Evolutionary conservation across 2,329 filamentous ascomycete genomes (phyloP), one percentile per base, ranked within the genome.

Genomic region (Trichoderma oligosporum): DNA sequence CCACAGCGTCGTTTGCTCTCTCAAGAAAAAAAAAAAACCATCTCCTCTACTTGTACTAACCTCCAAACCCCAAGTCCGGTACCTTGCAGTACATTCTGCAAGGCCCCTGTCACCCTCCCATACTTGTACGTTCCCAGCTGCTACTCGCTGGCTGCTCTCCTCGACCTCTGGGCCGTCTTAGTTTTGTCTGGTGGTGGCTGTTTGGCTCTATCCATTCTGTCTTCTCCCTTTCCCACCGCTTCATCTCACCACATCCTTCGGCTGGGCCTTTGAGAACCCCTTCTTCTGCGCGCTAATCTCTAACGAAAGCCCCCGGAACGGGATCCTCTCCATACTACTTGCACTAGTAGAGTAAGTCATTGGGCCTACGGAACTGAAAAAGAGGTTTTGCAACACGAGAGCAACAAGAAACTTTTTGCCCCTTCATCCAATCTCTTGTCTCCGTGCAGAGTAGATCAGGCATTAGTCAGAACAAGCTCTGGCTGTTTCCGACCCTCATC

Each of bases 211-310:
- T n/a, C n/a, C n/a, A 16, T 31, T 42, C 31, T 18, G 38, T 48
- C 31, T 39, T 24, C 18, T 24, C 18, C 47, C 29, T 52, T 46
- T 44, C 56, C 39, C 54, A 42, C 27, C 12, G 41, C 48, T 39
- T 52, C 29, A 46, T 24, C 35, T 33, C 49, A 25, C n/a, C 48
- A 29, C 56, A 51, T 48, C 52, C 35, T 41, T 24, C 20, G 46
- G 18, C 46, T 31, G n/a, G 27, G n/a, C 25, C 25, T 14, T 2
- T 47, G 16, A 20, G 31, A 49, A 24, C 46, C 33, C 44, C 35
- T 56, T 56, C 20, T 48, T 41, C 44, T 56, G 44, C 38, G 54
- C 54, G 54, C 54, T 57, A 57, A 57, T 48, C 54, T 57, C n/a
- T 22, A 38, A 51, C 54, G 44, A 44, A 52, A 20, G 25, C 7